phyloP scores from a whole-genome alignment of 2,329 filamentous ascomycete genomes.

The Aspergillus sp. region DNA sequence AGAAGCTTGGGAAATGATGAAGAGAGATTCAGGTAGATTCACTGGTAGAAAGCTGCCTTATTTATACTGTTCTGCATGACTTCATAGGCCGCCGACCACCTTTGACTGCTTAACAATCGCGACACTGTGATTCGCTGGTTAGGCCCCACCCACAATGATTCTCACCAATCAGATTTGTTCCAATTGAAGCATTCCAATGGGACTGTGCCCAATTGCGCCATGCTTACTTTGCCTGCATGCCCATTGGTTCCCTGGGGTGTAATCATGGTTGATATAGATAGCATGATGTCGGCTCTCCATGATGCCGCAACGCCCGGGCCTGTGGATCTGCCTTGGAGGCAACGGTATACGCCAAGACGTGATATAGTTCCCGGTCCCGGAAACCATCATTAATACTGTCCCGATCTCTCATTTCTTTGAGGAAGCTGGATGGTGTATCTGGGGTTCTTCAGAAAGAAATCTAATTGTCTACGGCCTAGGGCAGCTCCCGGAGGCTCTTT shows the following conservation, averaged over 20 bases:
- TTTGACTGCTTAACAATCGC: conserved; percentile 25
- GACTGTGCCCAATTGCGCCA: not conserved
- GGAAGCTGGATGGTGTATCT: too few relatives aligned
- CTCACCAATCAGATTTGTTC: not conserved
- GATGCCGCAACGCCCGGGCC: too few relatives aligned
- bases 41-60: not conserved
- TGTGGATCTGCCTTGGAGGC: too few relatives aligned
- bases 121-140: conserved; percentile 22
- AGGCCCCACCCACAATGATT: not conserved
- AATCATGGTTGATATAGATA: too few relatives aligned
- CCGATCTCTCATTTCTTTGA: too few relatives aligned
- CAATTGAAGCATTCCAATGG: not conserved
- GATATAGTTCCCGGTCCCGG: too few relatives aligned
- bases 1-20: not conserved
- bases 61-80: conserved; percentile 13
- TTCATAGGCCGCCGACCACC: not conserved
- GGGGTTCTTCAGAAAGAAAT: too few relatives aligned
- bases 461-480: too few relatives aligned
- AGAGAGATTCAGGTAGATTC: not conserved
- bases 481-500: too few relatives aligned
- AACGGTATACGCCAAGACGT: too few relatives aligned
- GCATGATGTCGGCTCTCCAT: too few relatives aligned
- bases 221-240: not conserved
- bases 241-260: not conserved
- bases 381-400: too few relatives aligned